Conservation (phyloP, 768 basidiomycete genomes). For the Fomitopsis serialis region DNA sequence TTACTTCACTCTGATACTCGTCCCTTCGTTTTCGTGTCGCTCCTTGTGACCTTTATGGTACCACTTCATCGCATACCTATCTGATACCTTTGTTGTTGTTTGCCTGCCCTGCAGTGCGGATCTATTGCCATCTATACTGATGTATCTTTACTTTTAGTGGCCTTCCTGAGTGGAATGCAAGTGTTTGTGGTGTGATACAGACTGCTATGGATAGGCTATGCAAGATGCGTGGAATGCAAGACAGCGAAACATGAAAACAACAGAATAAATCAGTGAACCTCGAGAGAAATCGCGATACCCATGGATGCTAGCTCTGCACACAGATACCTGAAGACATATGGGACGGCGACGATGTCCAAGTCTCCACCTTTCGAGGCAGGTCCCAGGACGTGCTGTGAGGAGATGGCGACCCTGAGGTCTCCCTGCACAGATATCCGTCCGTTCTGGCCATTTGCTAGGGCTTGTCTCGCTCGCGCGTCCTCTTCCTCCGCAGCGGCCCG, state of each 20-base stretch:
- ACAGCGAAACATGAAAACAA: not conserved
- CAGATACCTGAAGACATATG: conserved; percentile 91
- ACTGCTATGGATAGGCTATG: not conserved
- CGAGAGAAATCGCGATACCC: conserved; percentile 90
- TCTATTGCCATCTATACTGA: not conserved
- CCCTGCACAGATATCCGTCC: conserved; percentile 33
- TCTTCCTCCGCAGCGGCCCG: conserved; percentile 63
- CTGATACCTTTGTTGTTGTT: not conserved
- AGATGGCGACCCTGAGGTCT: conserved; percentile 61
- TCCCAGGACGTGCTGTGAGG: conserved; percentile 62
- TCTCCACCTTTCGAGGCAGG: conserved; percentile 63
- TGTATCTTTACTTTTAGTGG: not conserved
- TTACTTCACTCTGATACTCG: not conserved
- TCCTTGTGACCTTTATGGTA: not conserved
- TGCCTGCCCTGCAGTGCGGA: not conserved
- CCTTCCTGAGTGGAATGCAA: not conserved
- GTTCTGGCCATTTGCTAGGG: conserved; percentile 51
- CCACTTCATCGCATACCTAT: not conserved
- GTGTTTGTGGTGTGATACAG: not conserved
- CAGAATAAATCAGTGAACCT: conserved; percentile 43
- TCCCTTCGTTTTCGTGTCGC: not conserved
- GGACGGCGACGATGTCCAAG: conserved; percentile 92
- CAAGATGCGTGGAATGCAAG: not conserved
- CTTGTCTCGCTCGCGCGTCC: conserved; percentile 54
- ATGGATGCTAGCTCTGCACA: conserved; percentile 97